These are phyloP conservation scores for Orychophragmus violaceus DNA, from an alignment of 345 rosid species.

Conservation along the genomic window DNA sequence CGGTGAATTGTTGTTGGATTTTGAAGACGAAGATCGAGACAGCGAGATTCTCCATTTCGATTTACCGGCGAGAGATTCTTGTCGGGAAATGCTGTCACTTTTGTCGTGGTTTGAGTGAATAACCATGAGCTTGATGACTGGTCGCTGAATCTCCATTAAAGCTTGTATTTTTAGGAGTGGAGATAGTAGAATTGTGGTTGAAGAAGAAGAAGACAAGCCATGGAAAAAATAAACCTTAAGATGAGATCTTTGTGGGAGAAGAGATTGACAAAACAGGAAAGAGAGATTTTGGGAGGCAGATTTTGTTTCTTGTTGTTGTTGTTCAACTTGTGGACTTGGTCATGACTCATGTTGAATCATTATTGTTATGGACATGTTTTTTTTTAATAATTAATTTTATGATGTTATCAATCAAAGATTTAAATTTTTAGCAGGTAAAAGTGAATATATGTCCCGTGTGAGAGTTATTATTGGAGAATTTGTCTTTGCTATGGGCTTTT, in stretches of 20 bases:
- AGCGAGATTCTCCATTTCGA: conserved; percentile 51
- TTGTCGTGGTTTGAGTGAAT: conserved; percentile 26
- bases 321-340: conserved; percentile 25
- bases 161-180: neutral
- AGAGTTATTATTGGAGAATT: conserved; percentile 11
- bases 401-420: neutral
- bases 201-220: conserved; percentile 11
- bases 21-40: conserved; percentile 28
- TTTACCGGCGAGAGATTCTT: conserved; percentile 13
- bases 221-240: neutral
- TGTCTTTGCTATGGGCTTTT: conserved; percentile 9
- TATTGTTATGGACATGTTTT: neutral
- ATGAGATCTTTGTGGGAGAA: conserved; percentile 24
- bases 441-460: conserved; percentile 25
- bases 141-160: conserved; percentile 49
- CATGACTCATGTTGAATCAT: neutral
- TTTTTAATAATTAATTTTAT: neutral
- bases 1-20: conserved; percentile 6
- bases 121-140: conserved; percentile 37
- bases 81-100: conserved; percentile 9
- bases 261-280: conserved; percentile 13
- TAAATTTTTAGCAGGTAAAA: conserved; percentile 14
- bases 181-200: conserved; percentile 1
- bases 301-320: conserved; percentile 7
- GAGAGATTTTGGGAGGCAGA: conserved; percentile 33